Evolutionary conservation across 345 rosid genomes (phyloP), one percentile per base, ranked within the genome.

Genomic region (Sapria himalayana): DNA sequence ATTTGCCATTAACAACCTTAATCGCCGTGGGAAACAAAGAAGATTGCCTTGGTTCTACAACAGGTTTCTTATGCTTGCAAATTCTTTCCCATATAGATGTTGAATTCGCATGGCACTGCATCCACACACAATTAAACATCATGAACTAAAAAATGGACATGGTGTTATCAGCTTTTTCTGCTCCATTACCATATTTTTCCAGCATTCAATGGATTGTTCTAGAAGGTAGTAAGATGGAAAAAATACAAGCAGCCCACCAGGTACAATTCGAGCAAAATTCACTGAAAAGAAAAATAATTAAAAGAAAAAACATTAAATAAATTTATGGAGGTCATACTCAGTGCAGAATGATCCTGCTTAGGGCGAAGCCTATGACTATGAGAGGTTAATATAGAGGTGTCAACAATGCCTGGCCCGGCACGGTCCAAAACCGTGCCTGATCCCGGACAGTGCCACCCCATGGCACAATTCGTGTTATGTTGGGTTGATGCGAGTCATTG

Each of bases 11-110:
- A 25, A 19, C 31, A 49, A 79, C 94, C 91, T 67, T 72, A 65
- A 82, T 82, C 37, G 94, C 73, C 36, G 54, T 33, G 42, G 66
- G 63, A 67, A 89, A 82, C 45, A 76, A 60, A 17, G 93, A 70
- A 24, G 93, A 68, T 44, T 89, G 85, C 61, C 82, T 81, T 52
- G 98, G 94, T 61, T 89, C 98, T 39, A 82, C 66, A 40, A 89
- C 86, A 25, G 94, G 94, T 59, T 67, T 71, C 71, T 89, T 89
- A 52, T 70, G 73, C 56, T 69, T 82, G 67, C 94, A 74, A 21
- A 82, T 89, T 66, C 98, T 74, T 69, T 82, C 98, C 98, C 98
- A 89, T 58, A 82, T 60, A 22, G 92, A 65, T 54, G 66, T 47
- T 43, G 82, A 72, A 52, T 58, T 78, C 33, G 55, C 52, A 32